Percentiles rank a stretch among this genome's conserved stretches.
Evolutionary conservation across 441 rosid genomes (phyloP).

Genomic region (Cnidoscolus chayamansa): DNA sequence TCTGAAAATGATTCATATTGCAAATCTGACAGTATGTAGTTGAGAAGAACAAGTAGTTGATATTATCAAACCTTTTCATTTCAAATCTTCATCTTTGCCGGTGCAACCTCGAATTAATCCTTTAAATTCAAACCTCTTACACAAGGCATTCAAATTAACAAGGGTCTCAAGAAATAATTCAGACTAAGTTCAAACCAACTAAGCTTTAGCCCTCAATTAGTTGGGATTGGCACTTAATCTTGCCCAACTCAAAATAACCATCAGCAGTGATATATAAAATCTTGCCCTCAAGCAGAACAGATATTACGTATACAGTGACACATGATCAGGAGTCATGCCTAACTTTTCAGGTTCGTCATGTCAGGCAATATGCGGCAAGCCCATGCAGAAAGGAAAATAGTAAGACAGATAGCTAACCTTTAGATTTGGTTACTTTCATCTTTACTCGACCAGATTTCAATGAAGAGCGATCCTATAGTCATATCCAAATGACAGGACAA

Average conservation of each 20-base stretch:
- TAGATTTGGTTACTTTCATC: conserved; percentile 29
- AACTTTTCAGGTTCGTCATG: neutral
- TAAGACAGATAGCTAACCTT: conserved; percentile 34
- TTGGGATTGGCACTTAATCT: neutral
- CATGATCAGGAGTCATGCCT: neutral
- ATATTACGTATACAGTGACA: neutral
- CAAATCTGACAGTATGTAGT: neutral
- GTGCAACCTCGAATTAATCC: too few relatives aligned
- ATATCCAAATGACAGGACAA: conserved; percentile 21
- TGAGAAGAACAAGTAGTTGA: neutral
- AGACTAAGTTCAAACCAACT: neutral
- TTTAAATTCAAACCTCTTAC: neutral
- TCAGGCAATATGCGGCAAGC: conserved; percentile 1
- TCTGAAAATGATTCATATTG: neutral
- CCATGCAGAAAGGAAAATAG: neutral
- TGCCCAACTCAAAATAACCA: neutral
- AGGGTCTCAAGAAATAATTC: neutral
- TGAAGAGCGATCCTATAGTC: conserved; percentile 33
- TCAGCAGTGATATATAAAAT: neutral
- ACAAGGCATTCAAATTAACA: neutral
- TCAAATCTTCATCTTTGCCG: neutral
- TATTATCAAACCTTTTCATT: neutral
- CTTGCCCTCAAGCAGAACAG: neutral
- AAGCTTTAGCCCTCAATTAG: neutral
- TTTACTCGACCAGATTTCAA: conserved; percentile 27